A percentile compares a stretch with the other conserved stretches of the same genome.
These are phyloP conservation scores for Triangularia setosa DNA, from an alignment of 2,329 filamentous ascomycete genomes.

Conservation along the genomic window DNA sequence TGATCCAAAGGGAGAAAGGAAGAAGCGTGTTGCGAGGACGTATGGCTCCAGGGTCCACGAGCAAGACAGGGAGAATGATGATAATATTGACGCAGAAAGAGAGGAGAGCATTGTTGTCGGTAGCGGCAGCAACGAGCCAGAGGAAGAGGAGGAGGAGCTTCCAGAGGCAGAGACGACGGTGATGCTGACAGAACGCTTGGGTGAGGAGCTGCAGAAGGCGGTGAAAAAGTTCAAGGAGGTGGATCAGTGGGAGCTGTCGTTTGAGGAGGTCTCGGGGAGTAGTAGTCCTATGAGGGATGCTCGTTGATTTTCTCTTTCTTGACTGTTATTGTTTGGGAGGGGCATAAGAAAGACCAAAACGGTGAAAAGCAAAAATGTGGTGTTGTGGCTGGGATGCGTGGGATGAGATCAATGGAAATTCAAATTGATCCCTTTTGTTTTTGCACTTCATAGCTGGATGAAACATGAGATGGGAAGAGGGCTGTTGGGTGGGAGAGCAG, in stretches of 20 bases:
- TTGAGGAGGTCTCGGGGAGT: conserved; percentile 58
- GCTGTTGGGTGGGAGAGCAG: conserved; percentile 13
- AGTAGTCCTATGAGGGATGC: conserved; percentile 49
- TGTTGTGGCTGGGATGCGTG: neutral
- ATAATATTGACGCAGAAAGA: conserved; percentile 20
- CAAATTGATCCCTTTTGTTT: conserved; percentile 11
- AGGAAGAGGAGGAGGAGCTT: conserved; percentile 33
- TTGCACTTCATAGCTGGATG: neutral
- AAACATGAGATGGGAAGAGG: conserved; percentile 11
- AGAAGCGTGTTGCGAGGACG: conserved; percentile 34
- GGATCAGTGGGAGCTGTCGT: conserved; percentile 64
- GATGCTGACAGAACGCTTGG: conserved; percentile 31
- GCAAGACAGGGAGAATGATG: conserved; percentile 55
- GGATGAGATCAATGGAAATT: neutral
- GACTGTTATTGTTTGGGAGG: neutral
- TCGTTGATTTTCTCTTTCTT: conserved; percentile 35
- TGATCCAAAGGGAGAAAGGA: conserved; percentile 6
- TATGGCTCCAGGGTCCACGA: conserved; percentile 47
- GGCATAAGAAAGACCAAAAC: no score
- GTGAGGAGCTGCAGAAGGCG: conserved; percentile 54
- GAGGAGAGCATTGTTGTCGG: conserved; percentile 27
- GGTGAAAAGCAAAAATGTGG: neutral
- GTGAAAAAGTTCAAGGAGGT: conserved; percentile 65
- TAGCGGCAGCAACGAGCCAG: conserved; percentile 22
- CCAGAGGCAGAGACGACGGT: conserved; percentile 20